These are phyloP conservation scores for Eimeria brunetti DNA, from an alignment of 169 alveolate genomes.

Conservation along the genomic window DNA sequence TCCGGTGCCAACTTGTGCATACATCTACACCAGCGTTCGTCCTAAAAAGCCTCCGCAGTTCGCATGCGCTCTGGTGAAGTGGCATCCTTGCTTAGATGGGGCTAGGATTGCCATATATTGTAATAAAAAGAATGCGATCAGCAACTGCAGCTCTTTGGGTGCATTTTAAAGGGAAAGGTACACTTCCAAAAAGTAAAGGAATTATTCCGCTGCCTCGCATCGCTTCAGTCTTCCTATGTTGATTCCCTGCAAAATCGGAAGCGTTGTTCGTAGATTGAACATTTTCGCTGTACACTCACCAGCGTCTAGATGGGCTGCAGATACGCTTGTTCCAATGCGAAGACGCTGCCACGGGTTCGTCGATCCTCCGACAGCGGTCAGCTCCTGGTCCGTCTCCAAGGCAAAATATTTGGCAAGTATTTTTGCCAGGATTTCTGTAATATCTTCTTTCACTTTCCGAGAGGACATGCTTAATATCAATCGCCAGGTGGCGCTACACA, in stretches of 20 bases:
- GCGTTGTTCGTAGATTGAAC: not conserved
- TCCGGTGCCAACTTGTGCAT: not conserved
- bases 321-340: not conserved
- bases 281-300: not conserved
- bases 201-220: not conserved
- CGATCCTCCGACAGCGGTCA: not conserved
- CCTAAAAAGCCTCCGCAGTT: not conserved
- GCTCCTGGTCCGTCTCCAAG: not conserved
- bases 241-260: not conserved
- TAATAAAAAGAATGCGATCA: not conserved
- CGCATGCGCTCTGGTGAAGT: not conserved
- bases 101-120: not conserved
- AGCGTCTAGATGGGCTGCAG: not conserved
- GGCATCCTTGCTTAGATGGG: not conserved
- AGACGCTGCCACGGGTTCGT: not conserved
- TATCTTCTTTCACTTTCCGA: not conserved
- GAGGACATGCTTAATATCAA: no score
- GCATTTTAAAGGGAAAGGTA: not conserved
- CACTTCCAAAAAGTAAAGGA: not conserved
- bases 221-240: not conserved
- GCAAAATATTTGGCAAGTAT: not conserved
- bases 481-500: not conserved
- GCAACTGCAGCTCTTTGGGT: not conserved
- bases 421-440: not conserved
- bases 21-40: not conserved